phyloP scores from a whole-genome alignment of 495 filamentous ascomycete species.

The Diplogelasinospora grovesii region DNA sequence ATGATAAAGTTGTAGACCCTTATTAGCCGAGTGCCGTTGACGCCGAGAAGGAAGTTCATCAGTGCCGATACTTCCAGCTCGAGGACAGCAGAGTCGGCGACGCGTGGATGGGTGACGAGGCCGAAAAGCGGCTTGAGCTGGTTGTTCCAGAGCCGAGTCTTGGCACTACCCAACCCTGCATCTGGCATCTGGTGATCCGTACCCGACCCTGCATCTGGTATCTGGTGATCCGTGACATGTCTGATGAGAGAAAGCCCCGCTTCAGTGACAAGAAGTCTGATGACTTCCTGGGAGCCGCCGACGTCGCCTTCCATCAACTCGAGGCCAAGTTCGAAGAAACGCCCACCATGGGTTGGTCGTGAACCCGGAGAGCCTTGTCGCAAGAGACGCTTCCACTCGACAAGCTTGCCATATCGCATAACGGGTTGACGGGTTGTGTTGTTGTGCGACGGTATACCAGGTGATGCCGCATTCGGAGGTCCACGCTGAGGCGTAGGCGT shows the following conservation, averaged over 20 bases:
- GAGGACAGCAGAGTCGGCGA: conserved; percentile 26
- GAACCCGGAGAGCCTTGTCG: conserved; percentile 9
- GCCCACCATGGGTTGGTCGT: conserved; percentile 4
- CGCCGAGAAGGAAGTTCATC: conserved; percentile 27
- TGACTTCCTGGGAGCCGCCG: conserved; percentile 24
- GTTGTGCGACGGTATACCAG: neutral
- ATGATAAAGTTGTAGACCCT: conserved; percentile 21
- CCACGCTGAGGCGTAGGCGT: too few species aligned
- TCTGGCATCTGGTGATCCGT: conserved; percentile 22
- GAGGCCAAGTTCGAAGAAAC: conserved; percentile 27
- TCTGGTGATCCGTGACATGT: conserved; percentile 23
- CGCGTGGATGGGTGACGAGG: conserved; percentile 24
- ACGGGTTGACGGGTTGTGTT: neutral
- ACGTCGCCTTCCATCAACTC: conserved; percentile 30
- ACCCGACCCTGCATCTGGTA: conserved; percentile 12
- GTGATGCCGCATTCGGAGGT: neutral
- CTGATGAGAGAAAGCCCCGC: conserved; percentile 28
- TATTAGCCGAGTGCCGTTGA: conserved; percentile 23
- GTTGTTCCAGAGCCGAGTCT: conserved; percentile 23
- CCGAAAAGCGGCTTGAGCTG: conserved; percentile 23
- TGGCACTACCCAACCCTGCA: too few species aligned
- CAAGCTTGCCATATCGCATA: conserved; percentile 11
- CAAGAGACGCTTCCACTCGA: conserved; percentile 23
- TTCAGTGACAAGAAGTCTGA: conserved; percentile 29
- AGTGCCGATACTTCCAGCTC: conserved; percentile 26